Percentiles rank a stretch among this genome's conserved stretches.
phyloP scores from a whole-genome alignment of 768 basidiomycete genomes.

The Panaeolus cyanescens region DNA sequence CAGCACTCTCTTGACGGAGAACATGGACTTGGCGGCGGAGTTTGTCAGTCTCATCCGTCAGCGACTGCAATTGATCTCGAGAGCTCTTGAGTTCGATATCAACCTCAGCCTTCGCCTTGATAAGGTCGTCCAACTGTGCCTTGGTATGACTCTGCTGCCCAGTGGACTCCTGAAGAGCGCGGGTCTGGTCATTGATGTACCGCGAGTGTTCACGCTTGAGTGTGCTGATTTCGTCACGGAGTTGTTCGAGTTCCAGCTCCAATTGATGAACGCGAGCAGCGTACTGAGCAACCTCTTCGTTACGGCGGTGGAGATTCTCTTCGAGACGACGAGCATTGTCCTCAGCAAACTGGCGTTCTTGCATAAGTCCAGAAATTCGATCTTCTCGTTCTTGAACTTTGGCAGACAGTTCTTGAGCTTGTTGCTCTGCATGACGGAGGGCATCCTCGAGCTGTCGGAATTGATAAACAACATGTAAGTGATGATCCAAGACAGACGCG shows the following conservation, averaged over 20 bases:
- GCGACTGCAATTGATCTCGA: slow-evolving; percentile 47
- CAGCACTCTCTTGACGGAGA: slow-evolving; percentile 80
- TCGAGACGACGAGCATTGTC: slow-evolving; percentile 60
- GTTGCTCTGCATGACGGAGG: slow-evolving; percentile 54
- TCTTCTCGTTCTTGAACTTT: slow-evolving; percentile 56
- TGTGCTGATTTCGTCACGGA: slow-evolving; percentile 55
- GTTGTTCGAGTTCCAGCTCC: slow-evolving; percentile 53
- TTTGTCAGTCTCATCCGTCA: slow-evolving; percentile 61
- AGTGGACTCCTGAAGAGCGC: slow-evolving; percentile 47
- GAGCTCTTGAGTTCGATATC: slow-evolving; percentile 51
- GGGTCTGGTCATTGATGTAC: slow-evolving; percentile 47
- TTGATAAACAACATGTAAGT: background rate
- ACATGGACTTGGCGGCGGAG: slow-evolving; percentile 65
- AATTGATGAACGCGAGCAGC: slow-evolving; percentile 45
- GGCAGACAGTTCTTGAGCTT: slow-evolving; percentile 45
- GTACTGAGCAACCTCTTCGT: slow-evolving; percentile 53
- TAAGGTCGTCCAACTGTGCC: slow-evolving; percentile 47
- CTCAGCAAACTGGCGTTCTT: slow-evolving; percentile 55
- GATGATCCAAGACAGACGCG: slow-evolving; percentile 12
- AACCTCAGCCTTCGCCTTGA: slow-evolving; percentile 55
- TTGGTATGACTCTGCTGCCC: slow-evolving; percentile 48
- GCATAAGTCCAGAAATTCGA: slow-evolving; percentile 50
- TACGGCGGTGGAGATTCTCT: slow-evolving; percentile 56
- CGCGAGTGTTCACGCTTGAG: slow-evolving; percentile 58
- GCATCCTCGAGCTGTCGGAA: slow-evolving; percentile 50